Base-by-base conservation (phyloP, 1,284 basidiomycete genomes). In the Gomphus bonarii region DNA sequence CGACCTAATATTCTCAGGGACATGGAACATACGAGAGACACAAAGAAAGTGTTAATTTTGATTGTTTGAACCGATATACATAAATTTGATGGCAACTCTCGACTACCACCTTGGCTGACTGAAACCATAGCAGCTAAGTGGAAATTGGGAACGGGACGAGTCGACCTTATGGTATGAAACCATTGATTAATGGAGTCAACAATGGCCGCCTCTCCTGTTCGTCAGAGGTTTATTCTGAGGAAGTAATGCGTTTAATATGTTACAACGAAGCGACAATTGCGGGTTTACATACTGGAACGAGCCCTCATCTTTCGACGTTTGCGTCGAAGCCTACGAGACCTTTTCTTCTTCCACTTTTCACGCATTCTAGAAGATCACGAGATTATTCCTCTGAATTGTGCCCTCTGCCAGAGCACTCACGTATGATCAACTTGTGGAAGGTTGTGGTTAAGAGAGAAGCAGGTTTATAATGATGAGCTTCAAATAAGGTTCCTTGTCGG, bases 341-440 rank as follows among this genome's bases (percentile, higher is more conserved):
- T 81, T 78, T 90, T 90, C 75, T 90, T 90, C 81, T 89, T 90
- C 87, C 87, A 90, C 83, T 90, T 90, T 73, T 89, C 87, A 87
- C 86, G 88, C 86, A 89, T 89, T 63, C 80, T 84, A 35, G 42
- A 22, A 59, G 11, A 18, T 22, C 3, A 38, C 25, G 16, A 3
- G 16, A 33, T 33, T 7, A 57, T 65, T 50, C 63, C 54, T 30
- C 28, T 35, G 22, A 7, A 25, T 30, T 48, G 18, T 8, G 12
- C 3, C 18, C 16, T 8, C 14, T 30, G 30, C 8, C 30, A 58
- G 18, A 20, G 40, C 31, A 51, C 54, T 57, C 30, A 52, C 47
- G 28, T 42, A 50, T 50, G 20, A 40, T 57, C 38, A 42, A 44
- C 11, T 33, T 28, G 49, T 57, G 49, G 43, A 50, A 57, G 50